Evolutionary conservation across 2,329 filamentous ascomycete species (phyloP), one percentile per base, ranked within the genome.

Genomic region (Calonectria honghensis): DNA sequence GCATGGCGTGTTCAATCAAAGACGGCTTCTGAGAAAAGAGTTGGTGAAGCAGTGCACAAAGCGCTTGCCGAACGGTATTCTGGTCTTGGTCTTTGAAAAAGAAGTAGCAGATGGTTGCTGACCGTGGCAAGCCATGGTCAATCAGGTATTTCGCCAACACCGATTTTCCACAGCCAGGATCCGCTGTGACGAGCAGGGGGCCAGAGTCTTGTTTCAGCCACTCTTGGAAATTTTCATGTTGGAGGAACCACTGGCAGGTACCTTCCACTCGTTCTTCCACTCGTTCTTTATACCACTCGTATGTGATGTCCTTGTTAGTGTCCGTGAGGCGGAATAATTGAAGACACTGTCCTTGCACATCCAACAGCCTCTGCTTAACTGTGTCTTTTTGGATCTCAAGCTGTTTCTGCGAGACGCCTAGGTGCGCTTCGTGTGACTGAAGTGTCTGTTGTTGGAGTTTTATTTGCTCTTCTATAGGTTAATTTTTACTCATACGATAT

Each of bases 41-140:
- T 67, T 87, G 84, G 64, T 87, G 85, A 6, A 88, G 79, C 10
- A 87, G 7, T 2, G 85, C 85, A 63, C 85, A 87, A n/a, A 87
- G 79, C 0, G 84, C 85, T 74, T 84, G 82, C 0, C 73, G 48
- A 31, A 81, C 69, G 1, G 76, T 85, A 41, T 85, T 82, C 59
- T 87, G 85, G 45, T 83, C 80, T 69, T 83, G 74, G 41, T 85
- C 83, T 72, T 86, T 86, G 77, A 88, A 88, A 72, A 88, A 88
- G 72, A 86, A 88, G 78, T 87, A 88, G 75, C 85, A 86, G 3
- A 85, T 79, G 0, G 79, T 72, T 9, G 75, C 70, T 5, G 72
- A 59, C 6, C 24, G 20, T 35, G 76, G 78, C 1, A 86, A 73
- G 9, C 51, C 68, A 7, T 80, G 39, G 52, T 85, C 81, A 24